Evolutionary conservation across 1,139 yeast species (phyloP).

Genomic region (Magnusiomyces suaveolens): DNA sequence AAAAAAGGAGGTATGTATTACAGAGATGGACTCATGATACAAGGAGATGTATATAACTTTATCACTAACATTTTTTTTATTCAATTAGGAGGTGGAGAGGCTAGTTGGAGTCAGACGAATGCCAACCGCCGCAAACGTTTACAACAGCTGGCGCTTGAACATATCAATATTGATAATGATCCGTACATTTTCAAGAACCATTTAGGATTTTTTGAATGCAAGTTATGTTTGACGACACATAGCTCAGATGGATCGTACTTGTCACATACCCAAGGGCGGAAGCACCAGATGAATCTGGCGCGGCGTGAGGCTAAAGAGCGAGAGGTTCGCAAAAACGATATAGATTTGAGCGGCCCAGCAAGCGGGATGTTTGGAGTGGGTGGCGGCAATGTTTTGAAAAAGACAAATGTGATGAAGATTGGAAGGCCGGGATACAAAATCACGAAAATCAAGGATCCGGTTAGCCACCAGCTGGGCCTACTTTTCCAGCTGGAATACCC

Average conservation of each 20-base stretch:
- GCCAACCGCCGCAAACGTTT: slow-evolving; percentile 57
- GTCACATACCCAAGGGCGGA: slow-evolving; percentile 69
- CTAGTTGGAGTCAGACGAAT: slow-evolving; percentile 57
- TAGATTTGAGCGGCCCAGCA: slow-evolving; percentile 14
- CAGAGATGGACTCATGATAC: slow-evolving; percentile 27
- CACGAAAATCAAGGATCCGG: slow-evolving; percentile 56
- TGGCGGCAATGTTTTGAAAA: slow-evolving; percentile 14
- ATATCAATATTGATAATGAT: slow-evolving; percentile 55
- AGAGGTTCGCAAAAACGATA: slow-evolving; percentile 13
- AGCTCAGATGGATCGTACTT: slow-evolving; percentile 65
- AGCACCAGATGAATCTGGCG: slow-evolving; percentile 62
- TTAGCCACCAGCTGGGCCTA: slow-evolving; percentile 50
- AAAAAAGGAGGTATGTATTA: slow-evolving; percentile 45
- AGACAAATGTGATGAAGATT: slow-evolving; percentile 42
- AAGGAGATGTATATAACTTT: not conserved
- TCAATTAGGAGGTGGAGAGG: slow-evolving; percentile 53
- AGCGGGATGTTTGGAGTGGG: slow-evolving; percentile 14
- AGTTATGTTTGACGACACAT: slow-evolving; percentile 67
- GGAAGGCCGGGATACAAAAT: slow-evolving; percentile 66
- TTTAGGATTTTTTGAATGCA: slow-evolving; percentile 66
- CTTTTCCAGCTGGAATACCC: slow-evolving; percentile 50
- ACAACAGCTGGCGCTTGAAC: slow-evolving; percentile 51
- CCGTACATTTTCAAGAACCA: slow-evolving; percentile 73
- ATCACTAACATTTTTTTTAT: not conserved
- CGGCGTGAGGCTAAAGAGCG: slow-evolving; percentile 38